Conservation (phyloP, 768 basidiomycete species). For the Cubamyces sp. region DNA sequence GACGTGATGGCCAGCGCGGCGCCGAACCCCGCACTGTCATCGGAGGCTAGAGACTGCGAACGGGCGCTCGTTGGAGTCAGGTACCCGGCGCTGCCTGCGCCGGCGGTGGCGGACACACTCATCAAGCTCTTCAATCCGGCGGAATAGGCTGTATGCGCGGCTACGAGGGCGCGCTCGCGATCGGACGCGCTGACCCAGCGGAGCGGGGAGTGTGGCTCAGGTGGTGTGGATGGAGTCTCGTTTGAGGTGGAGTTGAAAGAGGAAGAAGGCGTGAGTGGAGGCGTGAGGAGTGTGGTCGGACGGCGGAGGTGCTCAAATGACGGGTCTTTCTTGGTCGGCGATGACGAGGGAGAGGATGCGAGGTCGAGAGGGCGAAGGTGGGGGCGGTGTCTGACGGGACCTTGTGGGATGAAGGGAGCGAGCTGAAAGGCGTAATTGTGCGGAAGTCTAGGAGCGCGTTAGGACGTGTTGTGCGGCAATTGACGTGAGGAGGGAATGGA, state of each 20-base stretch:
- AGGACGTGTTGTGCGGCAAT: neutral
- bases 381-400: slow-evolving; percentile 34
- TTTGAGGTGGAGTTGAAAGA: slow-evolving; percentile 45
- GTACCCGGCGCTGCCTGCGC: slow-evolving; percentile 20
- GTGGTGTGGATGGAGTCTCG: slow-evolving; percentile 32
- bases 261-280: slow-evolving; percentile 73
- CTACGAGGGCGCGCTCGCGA: slow-evolving; percentile 6
- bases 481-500: neutral
- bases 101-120: slow-evolving; percentile 1
- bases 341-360: slow-evolving; percentile 29
- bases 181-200: slow-evolving; percentile 23
- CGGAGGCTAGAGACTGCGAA: slow-evolving; percentile 27
- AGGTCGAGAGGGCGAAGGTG: slow-evolving; percentile 41
- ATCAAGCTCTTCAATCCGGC: slow-evolving; percentile 18
- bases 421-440: slow-evolving; percentile 50
- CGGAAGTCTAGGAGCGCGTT: slow-evolving; percentile 45
- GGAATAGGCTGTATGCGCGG: slow-evolving; percentile 14
- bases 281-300: slow-evolving; percentile 54
- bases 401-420: slow-evolving; percentile 37
- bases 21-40: slow-evolving; percentile 9
- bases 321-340: slow-evolving; percentile 27
- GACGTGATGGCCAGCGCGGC: neutral
- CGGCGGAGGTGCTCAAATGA: slow-evolving; percentile 26
- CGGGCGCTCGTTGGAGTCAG: slow-evolving; percentile 27
- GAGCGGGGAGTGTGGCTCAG: slow-evolving; percentile 23